A percentile compares a stretch with the other conserved stretches of the same genome.
Evolutionary conservation across 257 asterid genomes (phyloP).

Genomic region (Solanum tarapatanum): DNA sequence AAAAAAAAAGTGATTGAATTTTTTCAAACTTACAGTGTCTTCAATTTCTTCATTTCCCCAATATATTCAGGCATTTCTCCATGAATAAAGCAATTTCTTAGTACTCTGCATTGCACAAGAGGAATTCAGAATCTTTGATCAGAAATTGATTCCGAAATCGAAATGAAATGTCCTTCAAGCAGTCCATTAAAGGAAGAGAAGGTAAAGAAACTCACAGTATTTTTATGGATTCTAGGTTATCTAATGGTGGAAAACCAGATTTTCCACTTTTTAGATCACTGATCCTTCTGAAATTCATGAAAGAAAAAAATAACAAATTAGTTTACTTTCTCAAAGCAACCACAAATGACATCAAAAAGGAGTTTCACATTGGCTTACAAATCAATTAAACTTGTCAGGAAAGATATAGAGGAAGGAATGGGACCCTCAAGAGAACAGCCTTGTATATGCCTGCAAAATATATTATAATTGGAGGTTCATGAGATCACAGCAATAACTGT

Average conservation of each 20-base stretch:
- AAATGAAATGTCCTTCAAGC: neutral
- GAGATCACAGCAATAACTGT: neutral
- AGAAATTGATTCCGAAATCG: neutral
- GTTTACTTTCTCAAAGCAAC: neutral
- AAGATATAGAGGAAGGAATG: conserved; percentile 63
- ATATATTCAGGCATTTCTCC: conserved; percentile 60
- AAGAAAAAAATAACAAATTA: neutral
- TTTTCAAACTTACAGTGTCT: conserved; percentile 45
- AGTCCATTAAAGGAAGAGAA: neutral
- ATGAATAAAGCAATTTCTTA: conserved; percentile 51
- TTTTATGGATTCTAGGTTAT: conserved; percentile 42
- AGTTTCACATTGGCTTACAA: conserved; percentile 36
- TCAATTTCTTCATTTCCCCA: conserved; percentile 52
- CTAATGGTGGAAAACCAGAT: conserved; percentile 56
- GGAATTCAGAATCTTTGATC: neutral
- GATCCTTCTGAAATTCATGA: conserved; percentile 61
- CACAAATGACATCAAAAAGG: neutral
- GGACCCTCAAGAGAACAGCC: conserved; percentile 94
- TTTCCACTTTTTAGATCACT: conserved; percentile 59
- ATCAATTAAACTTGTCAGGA: conserved; percentile 53
- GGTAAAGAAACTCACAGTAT: conserved; percentile 42
- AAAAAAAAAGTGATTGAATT: neutral
- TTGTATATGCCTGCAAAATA: conserved; percentile 65
- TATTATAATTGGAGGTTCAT: neutral
- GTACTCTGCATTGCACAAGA: conserved; percentile 24